Evolutionary conservation across 2,329 filamentous ascomycete species (phyloP).

Genomic region (Apiospora marii): DNA sequence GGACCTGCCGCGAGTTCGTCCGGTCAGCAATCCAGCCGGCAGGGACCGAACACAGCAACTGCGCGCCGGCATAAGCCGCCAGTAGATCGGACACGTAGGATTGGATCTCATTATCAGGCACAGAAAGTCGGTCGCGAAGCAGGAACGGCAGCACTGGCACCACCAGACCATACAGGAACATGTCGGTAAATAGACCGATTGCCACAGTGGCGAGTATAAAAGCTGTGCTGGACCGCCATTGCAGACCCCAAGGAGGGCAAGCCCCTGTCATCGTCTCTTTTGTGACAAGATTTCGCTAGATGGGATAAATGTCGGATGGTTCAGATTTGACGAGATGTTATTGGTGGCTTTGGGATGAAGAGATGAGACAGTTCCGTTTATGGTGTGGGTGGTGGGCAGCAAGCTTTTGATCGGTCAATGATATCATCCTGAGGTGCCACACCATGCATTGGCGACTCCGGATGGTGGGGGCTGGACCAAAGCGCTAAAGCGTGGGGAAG

Average conservation of each 20-base stretch:
- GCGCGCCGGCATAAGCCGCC: conserved; percentile 61
- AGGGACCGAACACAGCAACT: conserved; percentile 57
- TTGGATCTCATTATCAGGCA: conserved; percentile 58
- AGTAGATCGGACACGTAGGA: conserved; percentile 60
- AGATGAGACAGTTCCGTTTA: background rate
- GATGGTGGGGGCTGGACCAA: background rate
- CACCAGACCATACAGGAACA: conserved; percentile 67
- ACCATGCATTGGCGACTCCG: background rate
- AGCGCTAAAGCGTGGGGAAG: conserved; percentile 10
- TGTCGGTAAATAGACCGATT: conserved; percentile 62
- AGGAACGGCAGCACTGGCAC: conserved; percentile 67
- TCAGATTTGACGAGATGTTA: background rate
- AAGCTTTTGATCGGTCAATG: background rate
- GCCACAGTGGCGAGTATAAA: conserved; percentile 67
- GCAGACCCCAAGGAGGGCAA: conserved; percentile 35
- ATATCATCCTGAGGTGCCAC: background rate
- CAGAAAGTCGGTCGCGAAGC: conserved; percentile 56
- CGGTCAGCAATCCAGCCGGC: conserved; percentile 64
- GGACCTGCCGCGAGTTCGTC: conserved; percentile 58
- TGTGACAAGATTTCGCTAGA: background rate
- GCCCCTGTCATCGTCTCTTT: background rate
- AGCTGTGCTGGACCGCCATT: conserved; percentile 63
- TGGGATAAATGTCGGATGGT: background rate
- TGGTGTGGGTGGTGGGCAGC: background rate
- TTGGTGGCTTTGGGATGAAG: background rate